phyloP scores from a whole-genome alignment of 257 asterid species.

The Solanum clarkiae region DNA sequence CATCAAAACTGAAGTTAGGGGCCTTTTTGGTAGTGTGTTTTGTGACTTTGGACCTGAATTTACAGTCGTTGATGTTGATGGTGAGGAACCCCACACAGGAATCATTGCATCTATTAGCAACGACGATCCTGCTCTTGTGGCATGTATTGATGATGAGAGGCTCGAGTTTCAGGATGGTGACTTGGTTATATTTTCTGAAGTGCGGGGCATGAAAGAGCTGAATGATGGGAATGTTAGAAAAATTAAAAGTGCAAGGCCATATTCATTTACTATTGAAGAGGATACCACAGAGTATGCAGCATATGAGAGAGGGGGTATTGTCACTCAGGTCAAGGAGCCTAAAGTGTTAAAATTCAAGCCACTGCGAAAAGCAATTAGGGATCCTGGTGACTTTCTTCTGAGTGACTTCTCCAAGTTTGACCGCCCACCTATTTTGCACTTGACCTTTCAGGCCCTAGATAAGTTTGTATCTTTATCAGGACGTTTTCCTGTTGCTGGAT shows the following conservation, averaged over 20 bases:
- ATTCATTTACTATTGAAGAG: conserved; percentile 75
- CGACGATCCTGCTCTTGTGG: conserved; percentile 75
- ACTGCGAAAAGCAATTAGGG: conserved; percentile 61
- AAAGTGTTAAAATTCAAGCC: conserved; percentile 78
- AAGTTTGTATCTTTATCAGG: conserved; percentile 53
- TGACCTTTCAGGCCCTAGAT: conserved; percentile 83
- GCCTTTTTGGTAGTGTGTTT: conserved; percentile 76
- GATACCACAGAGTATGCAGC: conserved; percentile 58
- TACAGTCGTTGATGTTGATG: conserved; percentile 79
- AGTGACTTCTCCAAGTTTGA: conserved; percentile 90
- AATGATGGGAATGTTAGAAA: conserved; percentile 92
- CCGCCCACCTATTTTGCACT: conserved; percentile 78
- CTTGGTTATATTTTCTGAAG: conserved; percentile 76
- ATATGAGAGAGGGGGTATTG: conserved; percentile 86
- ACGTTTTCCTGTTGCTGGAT: conserved; percentile 69
- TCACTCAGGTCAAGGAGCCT: conserved; percentile 87
- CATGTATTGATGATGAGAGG: conserved; percentile 95
- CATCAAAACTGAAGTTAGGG: conserved; percentile 83
- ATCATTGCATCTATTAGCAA: conserved; percentile 83
- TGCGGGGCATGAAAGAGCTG: conserved; percentile 76
- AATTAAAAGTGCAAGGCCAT: conserved; percentile 57
- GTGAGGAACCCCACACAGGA: conserved; percentile 90
- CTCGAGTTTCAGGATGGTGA: conserved; percentile 94
- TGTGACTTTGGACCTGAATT: conserved; percentile 93
- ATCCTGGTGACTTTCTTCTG: conserved; percentile 85